phyloP scores from a whole-genome alignment of 441 rosid genomes.

The Gossypium trilobum region DNA sequence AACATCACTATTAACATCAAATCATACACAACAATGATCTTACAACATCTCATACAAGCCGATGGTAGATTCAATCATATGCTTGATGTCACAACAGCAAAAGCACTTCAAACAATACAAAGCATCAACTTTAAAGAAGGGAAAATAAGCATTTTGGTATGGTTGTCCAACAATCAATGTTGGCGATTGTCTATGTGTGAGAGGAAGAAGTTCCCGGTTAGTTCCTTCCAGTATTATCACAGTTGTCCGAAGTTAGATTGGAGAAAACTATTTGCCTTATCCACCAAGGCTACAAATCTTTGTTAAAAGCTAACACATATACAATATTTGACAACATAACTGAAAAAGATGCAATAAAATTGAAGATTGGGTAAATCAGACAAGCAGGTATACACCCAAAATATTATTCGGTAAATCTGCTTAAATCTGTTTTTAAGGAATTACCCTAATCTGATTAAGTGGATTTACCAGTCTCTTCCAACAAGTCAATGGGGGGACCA shows the following conservation, averaged over 20 bases:
- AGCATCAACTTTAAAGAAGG: not conserved
- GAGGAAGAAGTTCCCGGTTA: not conserved
- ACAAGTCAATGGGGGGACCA: not conserved
- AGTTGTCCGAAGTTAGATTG: not conserved
- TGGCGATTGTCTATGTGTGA: not conserved
- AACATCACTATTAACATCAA: not conserved
- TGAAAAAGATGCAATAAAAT: not conserved
- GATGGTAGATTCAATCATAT: constrained; percentile 1
- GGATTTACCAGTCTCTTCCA: not conserved
- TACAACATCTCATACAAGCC: not conserved
- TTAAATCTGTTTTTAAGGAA: not conserved
- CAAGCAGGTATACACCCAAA: not conserved
- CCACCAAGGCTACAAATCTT: not conserved
- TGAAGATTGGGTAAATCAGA: not conserved
- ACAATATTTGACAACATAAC: not conserved
- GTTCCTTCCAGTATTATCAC: not conserved
- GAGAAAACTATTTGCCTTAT: not conserved
- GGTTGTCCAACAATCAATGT: not conserved
- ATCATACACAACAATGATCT: not conserved
- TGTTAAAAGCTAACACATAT: not conserved
- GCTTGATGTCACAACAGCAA: constrained; percentile 5
- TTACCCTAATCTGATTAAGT: not conserved
- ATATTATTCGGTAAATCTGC: not conserved
- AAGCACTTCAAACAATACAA: not conserved
- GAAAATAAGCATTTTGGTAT: not conserved